Conservation (phyloP, 805 yeast species). For the Candida xyloterini region DNA sequence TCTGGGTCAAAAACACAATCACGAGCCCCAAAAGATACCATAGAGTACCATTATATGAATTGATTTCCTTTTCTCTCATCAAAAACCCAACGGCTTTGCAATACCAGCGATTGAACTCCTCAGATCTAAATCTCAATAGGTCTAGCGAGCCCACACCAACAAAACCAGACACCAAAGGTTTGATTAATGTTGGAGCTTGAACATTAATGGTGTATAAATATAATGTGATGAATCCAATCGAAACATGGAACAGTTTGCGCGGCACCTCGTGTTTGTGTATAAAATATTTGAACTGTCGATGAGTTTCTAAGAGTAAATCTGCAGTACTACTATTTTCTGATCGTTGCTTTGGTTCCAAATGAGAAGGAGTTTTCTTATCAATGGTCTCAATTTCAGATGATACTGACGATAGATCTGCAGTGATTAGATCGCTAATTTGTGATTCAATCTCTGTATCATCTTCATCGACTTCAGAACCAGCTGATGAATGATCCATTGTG, state of each 20-base stretch:
- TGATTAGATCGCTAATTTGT: constrained; percentile 16
- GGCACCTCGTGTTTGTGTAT: constrained; percentile 77
- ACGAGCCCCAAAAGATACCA: constrained; percentile 82
- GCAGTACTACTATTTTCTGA: constrained; percentile 20
- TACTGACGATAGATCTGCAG: constrained; percentile 15
- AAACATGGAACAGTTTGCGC: constrained; percentile 82
- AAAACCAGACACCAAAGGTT: constrained; percentile 57
- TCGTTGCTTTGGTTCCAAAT: background rate
- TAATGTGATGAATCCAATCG: constrained; percentile 81
- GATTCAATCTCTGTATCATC: constrained; percentile 18
- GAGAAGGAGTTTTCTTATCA: constrained; percentile 2
- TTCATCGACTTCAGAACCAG: constrained; percentile 15
- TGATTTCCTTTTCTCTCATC: constrained; percentile 80
- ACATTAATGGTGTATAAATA: constrained; percentile 65
- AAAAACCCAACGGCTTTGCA: constrained; percentile 70
- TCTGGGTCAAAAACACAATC: constrained; percentile 63
- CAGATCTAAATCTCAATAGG: constrained; percentile 57
- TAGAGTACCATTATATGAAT: constrained; percentile 75
- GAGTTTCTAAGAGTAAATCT: constrained; percentile 26
- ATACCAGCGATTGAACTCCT: constrained; percentile 62
- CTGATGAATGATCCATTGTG: constrained; percentile 15
- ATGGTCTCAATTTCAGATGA: constrained; percentile 13
- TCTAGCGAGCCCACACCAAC: constrained; percentile 60
- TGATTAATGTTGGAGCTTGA: constrained; percentile 53
- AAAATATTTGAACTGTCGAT: constrained; percentile 29